phyloP scores from a whole-genome alignment of 768 basidiomycete genomes.

The Lactifluus subvellereus region DNA sequence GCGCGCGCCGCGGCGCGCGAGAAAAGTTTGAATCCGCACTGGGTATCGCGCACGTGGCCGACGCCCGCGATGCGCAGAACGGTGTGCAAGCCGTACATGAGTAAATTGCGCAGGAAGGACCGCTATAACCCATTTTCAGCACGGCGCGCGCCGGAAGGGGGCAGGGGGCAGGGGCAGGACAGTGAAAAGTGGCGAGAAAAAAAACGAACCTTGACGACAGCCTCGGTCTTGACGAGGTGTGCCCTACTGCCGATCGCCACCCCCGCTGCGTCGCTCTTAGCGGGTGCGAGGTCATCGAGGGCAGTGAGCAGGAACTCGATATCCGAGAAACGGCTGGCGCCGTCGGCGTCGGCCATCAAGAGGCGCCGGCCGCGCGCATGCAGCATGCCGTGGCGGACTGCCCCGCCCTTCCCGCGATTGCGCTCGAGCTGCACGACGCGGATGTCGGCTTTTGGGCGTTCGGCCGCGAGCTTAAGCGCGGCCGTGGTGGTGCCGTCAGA shows the following conservation, averaged over 20 bases:
- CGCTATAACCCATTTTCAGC: conserved; percentile 44
- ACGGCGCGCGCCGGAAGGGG: neutral
- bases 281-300: conserved; percentile 56
- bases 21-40: conserved; percentile 97
- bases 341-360: conserved; percentile 93
- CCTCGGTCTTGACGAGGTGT: conserved; percentile 87
- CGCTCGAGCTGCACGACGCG: conserved; percentile 69
- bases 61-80: conserved; percentile 86
- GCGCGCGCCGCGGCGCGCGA: conserved; percentile 72
- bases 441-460: conserved; percentile 50
- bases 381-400: conserved; percentile 87
- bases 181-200: neutral
- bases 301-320: conserved; percentile 70
- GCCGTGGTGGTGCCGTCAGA: conserved; percentile 62
- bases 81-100: conserved; percentile 92
- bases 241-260: conserved; percentile 83
- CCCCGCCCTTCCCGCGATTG: conserved; percentile 91
- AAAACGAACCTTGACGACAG: conserved; percentile 80
- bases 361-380: conserved; percentile 70
- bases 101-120: conserved; percentile 79
- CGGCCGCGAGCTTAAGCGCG: conserved; percentile 57
- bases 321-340: conserved; percentile 83
- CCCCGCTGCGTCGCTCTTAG: conserved; percentile 48
- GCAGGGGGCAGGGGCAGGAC: neutral
- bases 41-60: conserved; percentile 87